A percentile compares a stretch with the other conserved stretches of the same genome.
Evolutionary conservation across 768 basidiomycete species (phyloP).

Genomic region (Boletellus ananiceps): DNA sequence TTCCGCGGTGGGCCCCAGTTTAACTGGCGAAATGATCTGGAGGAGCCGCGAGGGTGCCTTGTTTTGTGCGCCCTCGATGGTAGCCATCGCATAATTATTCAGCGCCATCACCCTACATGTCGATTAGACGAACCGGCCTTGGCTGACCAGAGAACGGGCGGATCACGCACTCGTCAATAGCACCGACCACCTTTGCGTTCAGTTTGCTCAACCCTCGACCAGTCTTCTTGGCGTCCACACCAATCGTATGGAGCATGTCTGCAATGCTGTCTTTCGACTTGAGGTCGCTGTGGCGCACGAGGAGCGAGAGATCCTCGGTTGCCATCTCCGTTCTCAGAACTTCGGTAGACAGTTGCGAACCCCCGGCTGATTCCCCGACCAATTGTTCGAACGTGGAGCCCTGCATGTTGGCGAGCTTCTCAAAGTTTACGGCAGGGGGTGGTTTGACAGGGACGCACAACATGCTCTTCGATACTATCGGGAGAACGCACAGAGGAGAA

Average conservation of each 20-base stretch:
- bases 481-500: conserved; percentile 58
- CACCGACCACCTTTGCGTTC: conserved; percentile 62
- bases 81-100: conserved; percentile 63
- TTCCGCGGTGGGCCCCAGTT: conserved; percentile 30
- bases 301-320: conserved; percentile 57
- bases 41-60: conserved; percentile 30
- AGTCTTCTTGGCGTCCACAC: conserved; percentile 55
- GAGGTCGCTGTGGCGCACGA: conserved; percentile 61
- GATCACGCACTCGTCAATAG: conserved; percentile 63
- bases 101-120: conserved; percentile 60
- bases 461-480: conserved; percentile 46
- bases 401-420: conserved; percentile 55
- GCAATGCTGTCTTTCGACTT: conserved; percentile 56
- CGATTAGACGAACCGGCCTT: neutral
- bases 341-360: conserved; percentile 57
- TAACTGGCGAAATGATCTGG: conserved; percentile 39
- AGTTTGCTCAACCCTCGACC: conserved; percentile 58
- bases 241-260: conserved; percentile 48
- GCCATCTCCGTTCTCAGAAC: conserved; percentile 79
- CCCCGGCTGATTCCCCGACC: conserved; percentile 53
- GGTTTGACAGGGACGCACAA: conserved; percentile 36
- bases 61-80: conserved; percentile 41
- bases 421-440: conserved; percentile 50
- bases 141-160: neutral
- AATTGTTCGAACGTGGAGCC: conserved; percentile 59